phyloP scores from a whole-genome alignment of 164 flowering plant genomes.

The Tetrastigma voinierianum region DNA sequence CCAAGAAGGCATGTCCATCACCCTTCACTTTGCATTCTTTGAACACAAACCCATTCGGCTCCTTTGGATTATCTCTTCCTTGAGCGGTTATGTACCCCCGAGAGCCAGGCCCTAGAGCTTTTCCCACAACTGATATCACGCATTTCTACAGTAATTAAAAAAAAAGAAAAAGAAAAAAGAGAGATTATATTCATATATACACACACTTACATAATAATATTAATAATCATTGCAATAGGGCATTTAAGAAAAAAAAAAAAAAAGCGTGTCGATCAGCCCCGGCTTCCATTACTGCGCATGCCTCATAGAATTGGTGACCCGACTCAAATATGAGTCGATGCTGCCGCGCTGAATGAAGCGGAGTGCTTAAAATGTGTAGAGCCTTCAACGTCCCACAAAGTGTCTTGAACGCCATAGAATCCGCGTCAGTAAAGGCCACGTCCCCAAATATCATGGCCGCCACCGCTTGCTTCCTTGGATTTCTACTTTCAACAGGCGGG shows the following conservation, averaged over 20 bases:
- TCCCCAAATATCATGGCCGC: constrained; percentile 60
- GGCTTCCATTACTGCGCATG: too few relatives aligned
- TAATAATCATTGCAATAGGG: background rate
- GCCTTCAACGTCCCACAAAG: constrained; percentile 62
- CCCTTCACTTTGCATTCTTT: constrained; percentile 27
- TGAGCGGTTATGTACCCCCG: constrained; percentile 41
- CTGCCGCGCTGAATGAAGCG: constrained; percentile 45
- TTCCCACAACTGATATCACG: constrained; percentile 18
- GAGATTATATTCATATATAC: background rate
- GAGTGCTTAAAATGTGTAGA: constrained; percentile 53
- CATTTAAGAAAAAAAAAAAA: background rate
- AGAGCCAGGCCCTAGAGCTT: constrained; percentile 11
- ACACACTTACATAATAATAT: background rate
- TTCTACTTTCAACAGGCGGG: constrained; percentile 15
- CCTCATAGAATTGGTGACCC: constrained; percentile 74
- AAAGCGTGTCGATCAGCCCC: too few relatives aligned
- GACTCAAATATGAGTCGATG: constrained; percentile 62
- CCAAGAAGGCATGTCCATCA: constrained; percentile 26
- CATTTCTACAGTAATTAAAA: constrained; percentile 16
- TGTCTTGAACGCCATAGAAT: constrained; percentile 63
- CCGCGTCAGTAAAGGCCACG: constrained; percentile 39
- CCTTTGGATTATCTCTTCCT: constrained; percentile 22
- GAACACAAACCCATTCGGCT: constrained; percentile 37
- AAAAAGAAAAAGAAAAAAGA: background rate
- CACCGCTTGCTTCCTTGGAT: constrained; percentile 42